Percentiles rank a stretch among this genome's conserved stretches.
phyloP scores from a whole-genome alignment of 192 early-diverging fungal genomes.

The Pecoramyces ruminantium region DNA sequence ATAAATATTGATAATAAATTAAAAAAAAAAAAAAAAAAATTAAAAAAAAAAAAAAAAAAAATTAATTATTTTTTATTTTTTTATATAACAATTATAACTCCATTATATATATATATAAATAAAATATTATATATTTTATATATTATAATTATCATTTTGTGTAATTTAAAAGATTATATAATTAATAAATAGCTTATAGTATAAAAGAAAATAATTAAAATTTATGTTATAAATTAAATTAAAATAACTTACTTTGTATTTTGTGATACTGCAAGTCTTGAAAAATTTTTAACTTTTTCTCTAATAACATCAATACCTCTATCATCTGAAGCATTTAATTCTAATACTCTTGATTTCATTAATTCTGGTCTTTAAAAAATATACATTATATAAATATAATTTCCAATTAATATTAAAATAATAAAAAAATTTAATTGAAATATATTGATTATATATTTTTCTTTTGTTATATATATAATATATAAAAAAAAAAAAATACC shows the following conservation, averaged over 20 bases:
- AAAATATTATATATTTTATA: too few relatives aligned
- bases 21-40: too few relatives aligned
- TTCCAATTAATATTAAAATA: too few relatives aligned
- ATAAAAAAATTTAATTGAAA: too few relatives aligned
- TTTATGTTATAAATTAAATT: not conserved
- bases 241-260: conserved; percentile 9
- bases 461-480: not conserved
- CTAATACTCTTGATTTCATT: conserved; percentile 62
- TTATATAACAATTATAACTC: too few relatives aligned
- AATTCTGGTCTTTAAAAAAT: conserved; percentile 47
- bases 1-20: too few relatives aligned
- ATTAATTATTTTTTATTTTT: too few relatives aligned
- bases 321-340: conserved; percentile 94
- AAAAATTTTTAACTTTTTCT: conserved; percentile 89
- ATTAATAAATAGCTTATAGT: not conserved
- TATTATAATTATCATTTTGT: too few relatives aligned
- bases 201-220: not conserved
- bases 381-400: not conserved
- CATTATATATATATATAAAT: too few relatives aligned
- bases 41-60: too few relatives aligned
- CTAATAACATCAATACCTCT: conserved; percentile 87
- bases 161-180: too few relatives aligned
- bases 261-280: conserved; percentile 17
- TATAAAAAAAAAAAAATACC: conserved; percentile 19
- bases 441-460: not conserved